These are phyloP conservation scores for Helminthosporium solani DNA, from an alignment of 2,329 filamentous ascomycete species.

Conservation along the genomic window DNA sequence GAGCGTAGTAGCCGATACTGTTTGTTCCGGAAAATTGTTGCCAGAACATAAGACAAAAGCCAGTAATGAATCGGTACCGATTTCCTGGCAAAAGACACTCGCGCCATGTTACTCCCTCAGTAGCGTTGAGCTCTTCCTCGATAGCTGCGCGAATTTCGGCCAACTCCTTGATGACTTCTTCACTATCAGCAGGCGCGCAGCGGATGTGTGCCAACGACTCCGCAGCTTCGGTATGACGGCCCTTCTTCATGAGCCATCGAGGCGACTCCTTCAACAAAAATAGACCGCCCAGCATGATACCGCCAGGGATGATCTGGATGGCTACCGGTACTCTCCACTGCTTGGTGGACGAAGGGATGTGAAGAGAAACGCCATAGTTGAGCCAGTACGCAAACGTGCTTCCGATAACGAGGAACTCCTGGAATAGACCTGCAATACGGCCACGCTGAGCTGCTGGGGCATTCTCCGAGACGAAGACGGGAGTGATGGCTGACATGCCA, in stretches of 20 bases:
- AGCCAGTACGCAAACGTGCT: conserved; percentile 55
- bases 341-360: conserved; percentile 33
- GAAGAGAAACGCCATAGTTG: conserved; percentile 49
- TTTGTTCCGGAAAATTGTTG: conserved; percentile 40
- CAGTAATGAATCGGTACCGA: conserved; percentile 17
- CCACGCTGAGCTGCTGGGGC: conserved; percentile 48
- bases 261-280: conserved; percentile 49
- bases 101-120: conserved; percentile 5
- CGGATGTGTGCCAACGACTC: conserved; percentile 41
- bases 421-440: conserved; percentile 44
- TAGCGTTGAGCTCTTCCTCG: conserved; percentile 2
- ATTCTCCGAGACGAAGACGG: conserved; percentile 49
- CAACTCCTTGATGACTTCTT: conserved; percentile 32
- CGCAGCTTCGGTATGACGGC: conserved; percentile 58
- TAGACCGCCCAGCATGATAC: conserved; percentile 32
- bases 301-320: conserved; percentile 34
- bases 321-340: conserved; percentile 61
- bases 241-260: conserved; percentile 65
- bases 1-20: conserved; percentile 38
- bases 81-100: conserved; percentile 4
- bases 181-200: conserved; percentile 24
- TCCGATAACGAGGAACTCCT: conserved; percentile 49
- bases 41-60: conserved; percentile 44
- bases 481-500: conserved; percentile 38
- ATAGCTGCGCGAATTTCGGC: conserved; percentile 6